These are phyloP conservation scores for Exophiala oligosperma DNA, from an alignment of 2,329 filamentous ascomycete species.

Conservation along the genomic window DNA sequence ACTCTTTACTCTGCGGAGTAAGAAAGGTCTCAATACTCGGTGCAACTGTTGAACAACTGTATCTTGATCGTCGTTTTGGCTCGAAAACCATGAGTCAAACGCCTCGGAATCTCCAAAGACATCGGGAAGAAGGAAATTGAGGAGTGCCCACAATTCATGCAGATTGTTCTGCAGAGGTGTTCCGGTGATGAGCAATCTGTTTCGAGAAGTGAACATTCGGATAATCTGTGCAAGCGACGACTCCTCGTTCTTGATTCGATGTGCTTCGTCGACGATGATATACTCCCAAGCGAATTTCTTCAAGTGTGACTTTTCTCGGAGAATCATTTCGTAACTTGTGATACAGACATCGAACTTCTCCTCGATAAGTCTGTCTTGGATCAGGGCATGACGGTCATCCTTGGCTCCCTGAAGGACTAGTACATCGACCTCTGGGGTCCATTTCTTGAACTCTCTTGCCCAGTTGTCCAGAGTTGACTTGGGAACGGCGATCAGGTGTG, in stretches of 20 bases:
- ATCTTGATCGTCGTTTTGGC: conserved; percentile 86
- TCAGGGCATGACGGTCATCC: conserved; percentile 83
- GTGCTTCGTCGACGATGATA: conserved; percentile 97
- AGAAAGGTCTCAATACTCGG: conserved; percentile 85
- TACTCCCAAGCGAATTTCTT: conserved; percentile 99
- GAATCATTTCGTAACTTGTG: conserved; percentile 98
- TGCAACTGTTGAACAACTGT: conserved; percentile 95
- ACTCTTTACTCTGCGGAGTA: conserved; percentile 92
- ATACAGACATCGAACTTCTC: conserved; percentile 98
- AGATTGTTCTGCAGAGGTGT: conserved; percentile 97
- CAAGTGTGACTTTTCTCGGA: conserved; percentile 88
- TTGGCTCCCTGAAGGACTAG: conserved; percentile 93
- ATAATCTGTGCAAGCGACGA: conserved; percentile 96
- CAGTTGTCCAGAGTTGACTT: conserved; percentile 99
- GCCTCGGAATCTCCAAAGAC: conserved; percentile 96
- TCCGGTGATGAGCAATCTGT: conserved; percentile 91
- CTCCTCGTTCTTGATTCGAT: conserved; percentile 99
- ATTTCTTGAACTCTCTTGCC: conserved; percentile 89
- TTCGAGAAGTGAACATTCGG: conserved; percentile 91
- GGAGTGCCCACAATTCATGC: conserved; percentile 93
- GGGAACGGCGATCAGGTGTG: conserved; percentile 87
- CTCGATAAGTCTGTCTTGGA: conserved; percentile 86
- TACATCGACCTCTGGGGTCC: conserved; percentile 95
- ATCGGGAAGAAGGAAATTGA: conserved; percentile 97
- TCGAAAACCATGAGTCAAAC: conserved; percentile 97